These are phyloP conservation scores for Blastobotrys arbuscula DNA, from an alignment of 1,139 yeast species.

Conservation along the genomic window DNA sequence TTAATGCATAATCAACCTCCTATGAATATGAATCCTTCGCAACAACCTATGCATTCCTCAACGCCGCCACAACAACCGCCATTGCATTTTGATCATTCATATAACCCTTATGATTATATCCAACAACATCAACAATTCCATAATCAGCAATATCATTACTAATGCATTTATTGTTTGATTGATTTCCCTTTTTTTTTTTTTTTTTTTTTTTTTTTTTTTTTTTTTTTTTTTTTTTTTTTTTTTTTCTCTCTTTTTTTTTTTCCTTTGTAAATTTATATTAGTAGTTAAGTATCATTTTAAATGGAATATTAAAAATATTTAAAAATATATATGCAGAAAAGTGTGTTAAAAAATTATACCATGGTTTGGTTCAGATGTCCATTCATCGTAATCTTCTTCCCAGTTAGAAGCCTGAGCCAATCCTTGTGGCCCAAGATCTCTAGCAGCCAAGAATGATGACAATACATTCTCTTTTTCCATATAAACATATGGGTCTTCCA, in stretches of 20 bases:
- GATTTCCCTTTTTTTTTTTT: too few relatives aligned
- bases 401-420: constrained; percentile 22
- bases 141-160: background rate
- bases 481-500: constrained; percentile 28
- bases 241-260: too few relatives aligned
- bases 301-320: too few relatives aligned
- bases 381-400: constrained; percentile 29
- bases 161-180: background rate
- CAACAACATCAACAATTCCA: background rate
- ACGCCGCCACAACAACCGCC: background rate
- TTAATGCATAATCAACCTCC: background rate
- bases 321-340: too few relatives aligned
- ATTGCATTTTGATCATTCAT: background rate
- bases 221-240: too few relatives aligned
- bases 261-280: too few relatives aligned
- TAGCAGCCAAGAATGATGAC: constrained; percentile 26
- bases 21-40: background rate
- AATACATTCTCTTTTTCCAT: constrained; percentile 17
- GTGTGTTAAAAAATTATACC: background rate
- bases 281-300: too few relatives aligned
- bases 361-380: background rate
- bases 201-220: too few relatives aligned
- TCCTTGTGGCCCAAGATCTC: constrained; percentile 21
- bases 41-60: background rate
- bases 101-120: background rate